Evolutionary conservation across 768 basidiomycete genomes (phyloP), one percentile per base, ranked within the genome.

Genomic region (Tricholoma sp.): DNA sequence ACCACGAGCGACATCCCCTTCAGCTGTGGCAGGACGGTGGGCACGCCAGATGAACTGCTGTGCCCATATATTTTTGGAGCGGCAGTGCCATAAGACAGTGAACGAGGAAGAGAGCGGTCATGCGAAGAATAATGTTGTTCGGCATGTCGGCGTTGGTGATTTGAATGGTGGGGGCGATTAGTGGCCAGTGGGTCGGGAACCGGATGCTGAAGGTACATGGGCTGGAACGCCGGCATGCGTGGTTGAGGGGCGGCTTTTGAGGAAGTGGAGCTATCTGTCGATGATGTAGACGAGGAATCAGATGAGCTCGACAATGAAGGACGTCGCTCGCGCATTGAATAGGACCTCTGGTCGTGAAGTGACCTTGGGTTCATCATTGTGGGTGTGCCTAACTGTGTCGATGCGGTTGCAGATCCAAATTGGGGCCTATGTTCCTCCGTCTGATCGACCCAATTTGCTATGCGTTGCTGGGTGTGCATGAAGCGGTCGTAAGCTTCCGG

Each of bases 401-500:
- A 31, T 7, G 43, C 32, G 6, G 45, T 35, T 7, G 27, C 55
- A 32, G 39, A 16, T 58, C 68, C 61, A 59, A 75, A 75, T 34
- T 69, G 58, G 6, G 65, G 51, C 41, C 75, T 64, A 60, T 73
- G 69, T 24, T 68, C 67, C 58, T 79, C 75, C 1, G 80, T 83
- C 19, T 79, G 64, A 61, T 72, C 58, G 14, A 82, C 78, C 83
- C 83, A 84, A 61, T 74, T 72, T 0, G 78, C 72, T 5, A 83
- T 77, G 56, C 81, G 76, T 57, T 69, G 51, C 62, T 80, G 80
- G 16, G 74, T 80, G 1, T 74, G 77, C 34, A 77, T 31, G 60
- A 74, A 73, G 4, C 76, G 79, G 54, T 82, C 76, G 66, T 76
- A 76, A 14, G 79, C 82, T 54, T 76, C 82, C 14, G 82, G 82